Base-by-base conservation (phyloP, 1,284 basidiomycete species). In the Xerocomus nothofagi region DNA sequence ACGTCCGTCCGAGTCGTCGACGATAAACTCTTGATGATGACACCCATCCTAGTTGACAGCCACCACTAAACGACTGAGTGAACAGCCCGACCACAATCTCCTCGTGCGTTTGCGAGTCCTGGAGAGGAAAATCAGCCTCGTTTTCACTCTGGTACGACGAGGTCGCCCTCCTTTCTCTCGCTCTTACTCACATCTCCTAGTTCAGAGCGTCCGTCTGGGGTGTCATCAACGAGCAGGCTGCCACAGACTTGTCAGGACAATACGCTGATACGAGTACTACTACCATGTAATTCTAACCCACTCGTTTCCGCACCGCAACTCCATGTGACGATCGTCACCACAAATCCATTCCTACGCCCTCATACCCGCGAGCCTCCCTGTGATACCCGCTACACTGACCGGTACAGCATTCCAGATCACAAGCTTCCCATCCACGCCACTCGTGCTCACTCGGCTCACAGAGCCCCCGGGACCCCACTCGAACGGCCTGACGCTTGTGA, bases 131-230 rank as follows among this genome's bases (percentile, higher is more conserved):
- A 95, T 98, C 89, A 93, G 92, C 6, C 77, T 99, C 32, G 92
- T 96, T 0, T 72, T 95, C 62, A 96, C 93, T 0, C 69, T 95
- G 71, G 93, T 75, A 20, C 49, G 10, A 15, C 31, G 41, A 44
- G 26, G 11, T 17, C 15, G 15, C n/a, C 20, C n/a, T 39, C 23
- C 1, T 11, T 15, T 5, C 2, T 14, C 10, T 1, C 9, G n/a
- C 36, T 4, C 24, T 11, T 7, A n/a, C 43, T 42, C 27, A 55
- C 52, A 42, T 54, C 26, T 29, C 53, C 0, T 26, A 96, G 87
- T 96, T 93, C 78, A 93, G 94, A 72, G 93, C 93, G 0, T 93
- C 92, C 14, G 93, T 97, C 0, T 98, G 93, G 93, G 91, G 88
- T 9, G 87, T 95, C 39, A 87, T 97, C 61, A 91, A 93, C 65